These are phyloP conservation scores for Chlorella sp. DNA, from an alignment of 139 green algal genomes.

Conservation along the genomic window DNA sequence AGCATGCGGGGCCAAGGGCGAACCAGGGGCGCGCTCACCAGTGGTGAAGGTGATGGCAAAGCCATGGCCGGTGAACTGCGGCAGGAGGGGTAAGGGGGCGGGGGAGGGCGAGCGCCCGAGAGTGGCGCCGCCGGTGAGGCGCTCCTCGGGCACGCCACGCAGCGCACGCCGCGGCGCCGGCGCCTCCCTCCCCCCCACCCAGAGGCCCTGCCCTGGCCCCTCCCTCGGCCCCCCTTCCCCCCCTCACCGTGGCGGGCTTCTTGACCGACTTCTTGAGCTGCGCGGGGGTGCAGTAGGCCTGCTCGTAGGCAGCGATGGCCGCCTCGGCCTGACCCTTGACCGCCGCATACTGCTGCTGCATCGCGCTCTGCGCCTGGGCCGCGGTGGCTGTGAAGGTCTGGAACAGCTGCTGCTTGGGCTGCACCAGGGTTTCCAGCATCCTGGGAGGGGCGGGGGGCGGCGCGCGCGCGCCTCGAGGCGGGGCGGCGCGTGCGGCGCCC, in stretches of 20 bases:
- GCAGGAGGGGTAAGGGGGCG: neutral
- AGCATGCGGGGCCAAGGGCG: too few relatives aligned
- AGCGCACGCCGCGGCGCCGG: neutral
- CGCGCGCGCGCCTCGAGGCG: too few relatives aligned
- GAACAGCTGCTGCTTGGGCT: too few relatives aligned
- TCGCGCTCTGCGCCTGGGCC: too few relatives aligned
- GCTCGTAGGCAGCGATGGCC: conserved; percentile 14
- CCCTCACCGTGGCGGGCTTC: neutral
- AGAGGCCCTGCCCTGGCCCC: neutral
- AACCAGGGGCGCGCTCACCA: too few relatives aligned
- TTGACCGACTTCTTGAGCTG: conserved; percentile 2
- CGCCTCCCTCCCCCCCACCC: neutral
- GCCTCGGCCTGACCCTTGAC: conserved; percentile 19
- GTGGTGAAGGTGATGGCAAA: conserved; percentile 22
- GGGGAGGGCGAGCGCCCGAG: neutral
- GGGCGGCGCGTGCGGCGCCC: too few relatives aligned
- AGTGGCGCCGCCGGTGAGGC: neutral
- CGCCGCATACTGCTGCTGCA: too few relatives aligned
- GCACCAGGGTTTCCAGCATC: too few relatives aligned
- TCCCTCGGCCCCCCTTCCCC: neutral
- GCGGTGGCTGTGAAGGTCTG: too few relatives aligned
- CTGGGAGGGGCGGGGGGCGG: too few relatives aligned
- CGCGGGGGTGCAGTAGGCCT: conserved; percentile 14
- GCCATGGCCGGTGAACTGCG: conserved; percentile 22
- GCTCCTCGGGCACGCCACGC: neutral